These are phyloP conservation scores for Sporothrix mexicana DNA, from an alignment of 2,329 filamentous ascomycete species.

Conservation along the genomic window DNA sequence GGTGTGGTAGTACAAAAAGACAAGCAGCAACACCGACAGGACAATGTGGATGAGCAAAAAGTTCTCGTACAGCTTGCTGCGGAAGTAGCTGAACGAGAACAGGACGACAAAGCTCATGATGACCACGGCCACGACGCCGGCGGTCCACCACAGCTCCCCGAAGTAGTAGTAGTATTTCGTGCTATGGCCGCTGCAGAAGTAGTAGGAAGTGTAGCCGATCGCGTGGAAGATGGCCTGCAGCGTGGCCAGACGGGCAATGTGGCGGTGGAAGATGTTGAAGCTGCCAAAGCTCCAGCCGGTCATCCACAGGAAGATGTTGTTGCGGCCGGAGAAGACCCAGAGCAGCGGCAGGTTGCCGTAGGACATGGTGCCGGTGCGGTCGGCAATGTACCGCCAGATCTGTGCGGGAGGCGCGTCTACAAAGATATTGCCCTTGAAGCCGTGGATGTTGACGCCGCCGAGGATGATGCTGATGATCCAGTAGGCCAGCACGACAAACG, in stretches of 20 bases:
- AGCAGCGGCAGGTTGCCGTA: slow-evolving; percentile 37
- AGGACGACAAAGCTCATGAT: slow-evolving; percentile 53
- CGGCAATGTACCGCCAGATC: slow-evolving; percentile 36
- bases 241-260: slow-evolving; percentile 67
- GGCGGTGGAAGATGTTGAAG: slow-evolving; percentile 71
- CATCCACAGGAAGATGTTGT: slow-evolving; percentile 69
- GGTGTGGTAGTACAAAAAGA: slow-evolving; percentile 43
- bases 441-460: slow-evolving; percentile 20
- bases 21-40: slow-evolving; percentile 49
- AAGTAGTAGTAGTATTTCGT: slow-evolving; percentile 1
- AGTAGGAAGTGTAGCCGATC: slow-evolving; percentile 57
- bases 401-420: slow-evolving; percentile 22
- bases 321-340: slow-evolving; percentile 65
- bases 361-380: slow-evolving; percentile 38
- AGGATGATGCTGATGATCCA: slow-evolving; percentile 36
- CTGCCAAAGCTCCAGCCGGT: slow-evolving; percentile 72
- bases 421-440: slow-evolving; percentile 27
- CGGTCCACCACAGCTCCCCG: slow-evolving; percentile 25
- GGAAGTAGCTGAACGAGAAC: slow-evolving; percentile 58
- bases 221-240: slow-evolving; percentile 67
- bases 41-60: slow-evolving; percentile 54
- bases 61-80: slow-evolving; percentile 57
- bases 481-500: slow-evolving; percentile 35
- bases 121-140: slow-evolving; percentile 46
- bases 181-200: slow-evolving; percentile 9